Evolutionary conservation across 805 yeast genomes (phyloP), one percentile per base, ranked within the genome.

Genomic region (Saccharomycopsis sp.): DNA sequence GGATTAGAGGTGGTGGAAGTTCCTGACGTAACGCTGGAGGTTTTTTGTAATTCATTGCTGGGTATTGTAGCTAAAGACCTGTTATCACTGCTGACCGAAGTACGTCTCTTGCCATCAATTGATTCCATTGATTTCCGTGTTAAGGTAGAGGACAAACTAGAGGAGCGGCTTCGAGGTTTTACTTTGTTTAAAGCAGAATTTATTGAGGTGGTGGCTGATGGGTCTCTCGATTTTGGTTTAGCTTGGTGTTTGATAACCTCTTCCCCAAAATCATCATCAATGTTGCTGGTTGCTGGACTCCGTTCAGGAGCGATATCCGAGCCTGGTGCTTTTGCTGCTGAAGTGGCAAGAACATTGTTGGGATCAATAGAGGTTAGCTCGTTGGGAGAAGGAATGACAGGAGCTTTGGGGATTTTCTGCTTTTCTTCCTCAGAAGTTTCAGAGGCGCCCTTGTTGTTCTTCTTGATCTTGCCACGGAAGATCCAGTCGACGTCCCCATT

Each of bases 401-500:
- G 43, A 31, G 48, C 41, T 32, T 37, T 38, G 14, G 51, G 40
- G 5, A 44, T 14, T 26, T 40, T 38, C 13, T 37, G 25, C 8
- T 34, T 23, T 15, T 39, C 12, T 25, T 21, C 39, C 6, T 30
- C 41, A n/a, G 23, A 20, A 27, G 27, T 35, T 23, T 34, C 39
- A n/a, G 26, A 23, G 40, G 39, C 33, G 20, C 31, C 47, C 21
- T 70, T 31, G 70, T 61, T 36, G 69, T 53, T 47, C 71, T 75
- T 59, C 72, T 74, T 66, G 31, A 78, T 76, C 54, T 78, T 78
- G n/a, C 88, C 88, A 51, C 86, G 66, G 54, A 82, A 82, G 21
- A 83, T 63, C 94, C 94, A 83, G 53, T 82, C 94, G 10, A 83
- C 87, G 50, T 82, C 89, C 33, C 83, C 79, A 51, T 79, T 76